Percentiles rank a stretch among this genome's conserved stretches.
Conservation (phyloP, 2,329 filamentous ascomycete species). For the Paramyrothecium sp. region DNA sequence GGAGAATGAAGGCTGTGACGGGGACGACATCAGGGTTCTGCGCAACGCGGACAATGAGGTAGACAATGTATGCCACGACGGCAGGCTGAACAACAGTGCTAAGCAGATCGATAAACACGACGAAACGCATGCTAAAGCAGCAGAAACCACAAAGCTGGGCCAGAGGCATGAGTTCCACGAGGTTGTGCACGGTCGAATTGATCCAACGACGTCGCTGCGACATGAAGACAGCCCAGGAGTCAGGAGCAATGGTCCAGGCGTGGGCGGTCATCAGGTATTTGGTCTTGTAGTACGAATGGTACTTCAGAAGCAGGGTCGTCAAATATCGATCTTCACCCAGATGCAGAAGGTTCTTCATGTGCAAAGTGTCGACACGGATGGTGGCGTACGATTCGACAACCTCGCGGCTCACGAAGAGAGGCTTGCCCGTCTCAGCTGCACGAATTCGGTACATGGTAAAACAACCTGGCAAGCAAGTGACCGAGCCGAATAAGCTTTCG, state of each 20-base stretch:
- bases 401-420: conserved; percentile 91
- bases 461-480: conserved; percentile 97
- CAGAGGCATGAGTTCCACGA: conserved; percentile 91
- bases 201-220: conserved; percentile 99
- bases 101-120: conserved; percentile 91
- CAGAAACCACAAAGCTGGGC: conserved; percentile 97
- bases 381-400: conserved; percentile 85
- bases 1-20: conserved; percentile 81
- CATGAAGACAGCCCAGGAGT: conserved; percentile 91
- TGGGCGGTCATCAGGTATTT: conserved; percentile 93
- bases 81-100: conserved; percentile 92
- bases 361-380: conserved; percentile 94
- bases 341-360: conserved; percentile 98
- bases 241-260: conserved; percentile 95
- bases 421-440: conserved; percentile 90
- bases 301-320: conserved; percentile 90
- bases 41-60: conserved; percentile 76
- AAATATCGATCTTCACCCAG: conserved; percentile 97
- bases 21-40: conserved; percentile 66
- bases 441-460: conserved; percentile 99
- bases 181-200: conserved; percentile 97
- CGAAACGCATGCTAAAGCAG: conserved; percentile 99
- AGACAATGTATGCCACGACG: conserved; percentile 83
- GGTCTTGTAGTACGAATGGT: conserved; percentile 93
- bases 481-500: conserved; percentile 93